These are phyloP conservation scores for Agrocybe pediades DNA, from an alignment of 768 basidiomycete genomes.

Conservation along the genomic window DNA sequence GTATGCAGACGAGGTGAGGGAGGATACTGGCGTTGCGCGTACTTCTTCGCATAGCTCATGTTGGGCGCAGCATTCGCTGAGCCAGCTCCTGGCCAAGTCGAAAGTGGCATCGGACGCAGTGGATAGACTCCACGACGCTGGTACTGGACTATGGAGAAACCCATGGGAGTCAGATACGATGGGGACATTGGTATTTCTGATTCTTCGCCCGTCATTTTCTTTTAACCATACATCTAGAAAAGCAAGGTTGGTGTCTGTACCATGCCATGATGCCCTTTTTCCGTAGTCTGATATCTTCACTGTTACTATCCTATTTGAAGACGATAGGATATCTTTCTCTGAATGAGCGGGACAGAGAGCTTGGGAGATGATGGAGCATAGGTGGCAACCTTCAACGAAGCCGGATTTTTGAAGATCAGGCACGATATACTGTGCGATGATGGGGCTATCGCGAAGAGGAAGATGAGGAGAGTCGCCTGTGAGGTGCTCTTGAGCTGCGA, in stretches of 20 bases:
- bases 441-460: neutral
- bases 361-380: slow-evolving; percentile 12
- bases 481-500: neutral
- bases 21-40: slow-evolving; percentile 3
- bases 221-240: slow-evolving; percentile 2
- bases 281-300: neutral
- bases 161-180: neutral
- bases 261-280: neutral
- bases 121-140: slow-evolving; percentile 8
- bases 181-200: slow-evolving; percentile 1
- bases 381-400: slow-evolving; percentile 7
- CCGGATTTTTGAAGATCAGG: slow-evolving; percentile 6
- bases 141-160: neutral
- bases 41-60: slow-evolving; percentile 11
- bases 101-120: slow-evolving; percentile 9
- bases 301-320: neutral
- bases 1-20: neutral
- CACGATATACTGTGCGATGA: neutral
- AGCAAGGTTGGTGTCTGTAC: neutral
- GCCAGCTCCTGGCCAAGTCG: slow-evolving; percentile 4
- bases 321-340: slow-evolving; percentile 1
- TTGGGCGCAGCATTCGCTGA: slow-evolving; percentile 1
- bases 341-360: slow-evolving; percentile 8
- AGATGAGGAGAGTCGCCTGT: neutral
- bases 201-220: neutral